Percentiles rank a stretch among this genome's conserved stretches.
Evolutionary conservation across 129 eudicot genomes (phyloP).

Genomic region (Sambucus nigra): DNA sequence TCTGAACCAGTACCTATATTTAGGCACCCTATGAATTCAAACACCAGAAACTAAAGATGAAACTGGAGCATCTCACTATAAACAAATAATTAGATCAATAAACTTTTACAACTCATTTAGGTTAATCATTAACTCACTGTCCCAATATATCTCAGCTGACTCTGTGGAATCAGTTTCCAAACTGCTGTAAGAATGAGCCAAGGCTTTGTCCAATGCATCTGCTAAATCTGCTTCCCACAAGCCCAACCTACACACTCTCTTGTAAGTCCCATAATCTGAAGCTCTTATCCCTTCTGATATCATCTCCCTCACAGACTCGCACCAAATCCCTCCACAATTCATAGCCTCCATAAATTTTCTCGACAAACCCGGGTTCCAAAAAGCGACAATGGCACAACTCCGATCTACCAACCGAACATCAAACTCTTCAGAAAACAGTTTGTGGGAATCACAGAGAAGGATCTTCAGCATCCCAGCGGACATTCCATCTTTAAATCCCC

Average conservation of each 20-base stretch:
- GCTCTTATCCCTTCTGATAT: slow-evolving; percentile 55
- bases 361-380: slow-evolving; percentile 48
- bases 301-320: slow-evolving; percentile 36
- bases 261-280: slow-evolving; percentile 46
- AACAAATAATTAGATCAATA: background rate
- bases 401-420: slow-evolving; percentile 65
- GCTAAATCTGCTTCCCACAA: slow-evolving; percentile 54
- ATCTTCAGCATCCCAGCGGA: slow-evolving; percentile 51
- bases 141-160: slow-evolving; percentile 45
- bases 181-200: slow-evolving; percentile 17
- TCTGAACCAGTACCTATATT: too few relatives aligned
- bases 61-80: too few relatives aligned
- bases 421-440: slow-evolving; percentile 41
- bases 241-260: slow-evolving; percentile 40
- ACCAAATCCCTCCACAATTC: slow-evolving; percentile 34
- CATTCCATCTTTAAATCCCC: slow-evolving; percentile 69
- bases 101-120: slow-evolving; percentile 42
- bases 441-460: slow-evolving; percentile 37
- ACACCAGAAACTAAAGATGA: too few relatives aligned
- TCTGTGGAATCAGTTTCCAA: slow-evolving; percentile 11
- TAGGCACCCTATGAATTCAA: too few relatives aligned
- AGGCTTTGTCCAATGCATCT: slow-evolving; percentile 40
- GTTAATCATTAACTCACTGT: slow-evolving; percentile 44
- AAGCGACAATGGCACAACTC: slow-evolving; percentile 71
- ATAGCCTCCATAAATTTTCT: slow-evolving; percentile 45